Conservation (phyloP, 2,329 filamentous ascomycete genomes). For the Botrytis sinoallii region DNA sequence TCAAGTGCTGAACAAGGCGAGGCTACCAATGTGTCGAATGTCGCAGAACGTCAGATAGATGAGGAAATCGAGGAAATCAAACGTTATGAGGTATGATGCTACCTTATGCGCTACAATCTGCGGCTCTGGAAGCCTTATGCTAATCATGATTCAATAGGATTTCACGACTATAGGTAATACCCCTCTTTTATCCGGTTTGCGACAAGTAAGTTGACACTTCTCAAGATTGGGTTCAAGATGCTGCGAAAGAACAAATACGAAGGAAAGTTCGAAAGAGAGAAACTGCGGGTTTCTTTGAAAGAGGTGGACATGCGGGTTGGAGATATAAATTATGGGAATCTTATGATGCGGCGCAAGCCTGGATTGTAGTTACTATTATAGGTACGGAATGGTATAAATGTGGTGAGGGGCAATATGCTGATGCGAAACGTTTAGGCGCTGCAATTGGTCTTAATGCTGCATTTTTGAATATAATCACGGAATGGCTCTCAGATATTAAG, state of each 20-base stretch:
- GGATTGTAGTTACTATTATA: slow-evolving; percentile 95
- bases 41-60: slow-evolving; percentile 69
- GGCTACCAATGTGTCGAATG: slow-evolving; percentile 47
- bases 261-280: slow-evolving; percentile 73
- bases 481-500: slow-evolving; percentile 96
- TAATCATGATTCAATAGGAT: slow-evolving; percentile 51
- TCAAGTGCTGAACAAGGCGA: slow-evolving; percentile 64
- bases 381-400: slow-evolving; percentile 39
- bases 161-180: slow-evolving; percentile 82
- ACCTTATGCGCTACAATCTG: not conserved
- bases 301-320: slow-evolving; percentile 69
- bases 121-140: not conserved
- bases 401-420: slow-evolving; percentile 16
- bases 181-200: slow-evolving; percentile 18
- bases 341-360: slow-evolving; percentile 95
- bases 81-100: slow-evolving; percentile 71
- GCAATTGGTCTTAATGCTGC: slow-evolving; percentile 92
- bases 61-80: slow-evolving; percentile 98
- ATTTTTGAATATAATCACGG: slow-evolving; percentile 89
- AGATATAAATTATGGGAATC: slow-evolving; percentile 76
- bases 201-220: slow-evolving; percentile 38
- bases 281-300: slow-evolving; percentile 66
- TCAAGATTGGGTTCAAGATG: slow-evolving; percentile 95
- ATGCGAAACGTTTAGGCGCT: slow-evolving; percentile 48
- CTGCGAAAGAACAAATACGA: slow-evolving; percentile 81